Base-by-base conservation (phyloP, 1,284 basidiomycete species). In the Nidula niveotomentosa region DNA sequence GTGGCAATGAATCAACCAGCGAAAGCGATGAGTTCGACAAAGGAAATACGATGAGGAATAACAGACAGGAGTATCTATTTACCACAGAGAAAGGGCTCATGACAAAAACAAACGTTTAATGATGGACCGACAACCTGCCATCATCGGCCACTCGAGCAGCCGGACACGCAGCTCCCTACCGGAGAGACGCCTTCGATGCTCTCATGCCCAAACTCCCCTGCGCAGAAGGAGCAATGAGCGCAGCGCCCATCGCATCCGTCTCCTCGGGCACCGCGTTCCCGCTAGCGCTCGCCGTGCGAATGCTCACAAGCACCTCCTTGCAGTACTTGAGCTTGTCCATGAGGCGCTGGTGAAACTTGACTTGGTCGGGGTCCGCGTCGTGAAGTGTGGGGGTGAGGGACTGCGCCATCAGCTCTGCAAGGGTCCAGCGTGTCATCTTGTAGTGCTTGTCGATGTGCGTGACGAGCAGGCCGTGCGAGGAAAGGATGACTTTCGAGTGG, bases 401-500 rank as follows among this genome's bases (percentile, higher is more conserved):
- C 30, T 60, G 62, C 0, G 77, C 74, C 76, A 97, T 87, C 54
- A 98, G 75, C 55, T 90, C 85, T 48, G 80, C 79, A 49, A 98
- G 77, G 9, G 85, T 81, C 80, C 86, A 93, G 30, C 88, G 86
- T 41, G 86, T 85, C 65, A 96, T 75, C 48, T 80, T 78, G 73
- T 94, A 93, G 65, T 90, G 83, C 73, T 93, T 94, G 78, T 94
- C 93, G 65, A 98, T 96, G 69, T 95, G 86, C 2, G 93, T 91
- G 48, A 98, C 78, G 12, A 90, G 75, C 18, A 90, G 77, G 1
- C 91, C 96, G 36, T 88, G 78, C 1, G 85, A 83, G 6, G 93
- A 94, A 52, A 98, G 77, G 57, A 99, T 88, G 55, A 98, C 75
- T 72, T 99, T 99, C 41, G 92, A 91, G 76, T 99, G 96, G 74